Conservation (phyloP, 768 basidiomycete genomes). For the Amanita molliuscula region DNA sequence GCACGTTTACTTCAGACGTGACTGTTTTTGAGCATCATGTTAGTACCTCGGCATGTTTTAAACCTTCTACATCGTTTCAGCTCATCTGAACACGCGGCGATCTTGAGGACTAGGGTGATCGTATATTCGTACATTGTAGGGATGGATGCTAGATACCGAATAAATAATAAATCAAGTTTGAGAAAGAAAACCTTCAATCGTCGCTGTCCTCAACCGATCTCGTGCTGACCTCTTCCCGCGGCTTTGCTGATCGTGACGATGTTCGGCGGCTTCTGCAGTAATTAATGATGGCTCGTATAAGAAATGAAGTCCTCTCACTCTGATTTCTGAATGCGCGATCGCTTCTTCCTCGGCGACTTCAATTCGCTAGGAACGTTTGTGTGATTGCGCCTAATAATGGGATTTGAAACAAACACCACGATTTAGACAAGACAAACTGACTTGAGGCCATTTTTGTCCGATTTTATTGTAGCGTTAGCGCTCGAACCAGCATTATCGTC, state of each 20-base stretch:
- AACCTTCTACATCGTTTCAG: too few species aligned
- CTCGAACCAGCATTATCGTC: not conserved
- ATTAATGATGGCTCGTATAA: not conserved
- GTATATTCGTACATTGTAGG: not conserved
- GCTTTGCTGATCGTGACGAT: not conserved
- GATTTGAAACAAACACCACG: not conserved
- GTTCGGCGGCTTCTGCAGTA: not conserved
- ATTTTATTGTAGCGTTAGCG: not conserved
- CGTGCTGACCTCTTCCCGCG: not conserved
- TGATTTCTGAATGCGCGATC: not conserved
- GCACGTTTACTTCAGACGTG: not conserved
- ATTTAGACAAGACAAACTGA: not conserved
- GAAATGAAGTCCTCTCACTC: not conserved
- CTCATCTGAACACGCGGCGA: too few species aligned
- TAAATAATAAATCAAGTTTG: not conserved
- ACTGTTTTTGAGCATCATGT: not conserved
- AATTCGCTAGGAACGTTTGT: not conserved
- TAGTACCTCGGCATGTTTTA: not conserved
- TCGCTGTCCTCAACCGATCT: not conserved
- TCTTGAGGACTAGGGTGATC: not conserved
- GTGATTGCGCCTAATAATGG: not conserved
- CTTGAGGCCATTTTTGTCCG: slow-evolving; percentile 1
- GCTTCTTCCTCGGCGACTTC: slow-evolving; percentile 1
- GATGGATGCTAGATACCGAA: not conserved
- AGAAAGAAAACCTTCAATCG: not conserved